A percentile compares a stretch with the other conserved stretches of the same genome.
phyloP scores from a whole-genome alignment of 352 stramenopile genomes.

The Globisporangium yorkense region DNA sequence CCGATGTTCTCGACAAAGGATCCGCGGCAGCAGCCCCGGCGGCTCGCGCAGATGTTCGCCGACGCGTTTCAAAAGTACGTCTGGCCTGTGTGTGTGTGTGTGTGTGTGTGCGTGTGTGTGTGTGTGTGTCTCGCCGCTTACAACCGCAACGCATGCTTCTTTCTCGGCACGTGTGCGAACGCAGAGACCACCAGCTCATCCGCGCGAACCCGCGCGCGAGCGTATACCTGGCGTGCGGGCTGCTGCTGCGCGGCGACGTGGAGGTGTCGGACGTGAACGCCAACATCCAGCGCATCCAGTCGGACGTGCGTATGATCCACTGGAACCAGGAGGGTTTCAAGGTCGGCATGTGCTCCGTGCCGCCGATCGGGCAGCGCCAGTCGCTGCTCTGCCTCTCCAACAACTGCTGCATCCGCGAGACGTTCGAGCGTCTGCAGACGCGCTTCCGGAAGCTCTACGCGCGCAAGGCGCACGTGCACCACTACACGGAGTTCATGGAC shows the following conservation, averaged over 20 bases:
- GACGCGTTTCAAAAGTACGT: slow-evolving; percentile 57
- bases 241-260: slow-evolving; percentile 83
- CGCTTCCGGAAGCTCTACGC: slow-evolving; percentile 81
- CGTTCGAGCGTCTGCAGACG: slow-evolving; percentile 64
- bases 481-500: slow-evolving; percentile 87
- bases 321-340: slow-evolving; percentile 93
- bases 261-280: slow-evolving; percentile 84
- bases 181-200: slow-evolving; percentile 74
- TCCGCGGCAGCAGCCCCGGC: slow-evolving; percentile 42
- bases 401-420: slow-evolving; percentile 84
- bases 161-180: slow-evolving; percentile 5
- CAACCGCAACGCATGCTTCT: background rate
- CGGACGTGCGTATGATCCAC: slow-evolving; percentile 81
- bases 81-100: too few species aligned
- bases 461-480: slow-evolving; percentile 78
- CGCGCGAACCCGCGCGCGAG: slow-evolving; percentile 58
- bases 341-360: slow-evolving; percentile 65
- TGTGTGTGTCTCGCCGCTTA: too few species aligned
- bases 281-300: slow-evolving; percentile 82
- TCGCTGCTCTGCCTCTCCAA: slow-evolving; percentile 84
- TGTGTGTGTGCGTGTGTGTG: too few species aligned
- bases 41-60: slow-evolving; percentile 60
- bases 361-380: slow-evolving; percentile 45
- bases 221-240: slow-evolving; percentile 79
- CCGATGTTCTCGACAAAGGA: slow-evolving; percentile 44